phyloP scores from a whole-genome alignment of 2,329 filamentous ascomycete genomes.

The Botryotinia globosa region DNA sequence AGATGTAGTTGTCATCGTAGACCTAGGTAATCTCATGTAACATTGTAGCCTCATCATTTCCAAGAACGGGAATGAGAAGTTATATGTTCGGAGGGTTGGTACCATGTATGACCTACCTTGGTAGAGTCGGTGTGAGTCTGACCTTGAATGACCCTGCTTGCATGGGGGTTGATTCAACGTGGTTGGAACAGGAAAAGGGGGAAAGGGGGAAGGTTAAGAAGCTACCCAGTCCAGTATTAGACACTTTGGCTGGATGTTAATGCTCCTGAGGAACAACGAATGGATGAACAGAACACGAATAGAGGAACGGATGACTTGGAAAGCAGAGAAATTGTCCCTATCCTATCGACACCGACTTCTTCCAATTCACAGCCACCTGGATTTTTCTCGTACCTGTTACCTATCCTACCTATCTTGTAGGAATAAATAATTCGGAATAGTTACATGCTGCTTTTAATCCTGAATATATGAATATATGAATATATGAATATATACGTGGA shows the following conservation, averaged over 20 bases:
- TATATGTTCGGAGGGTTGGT: not conserved
- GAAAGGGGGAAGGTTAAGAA: not conserved
- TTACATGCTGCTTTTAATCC: conserved; percentile 17
- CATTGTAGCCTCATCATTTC: not conserved
- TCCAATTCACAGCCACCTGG: conserved; percentile 12
- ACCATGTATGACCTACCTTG: not conserved
- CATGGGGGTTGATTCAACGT: not conserved
- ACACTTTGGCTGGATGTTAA: not conserved
- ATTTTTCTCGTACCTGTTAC: not conserved
- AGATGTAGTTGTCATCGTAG: not conserved
- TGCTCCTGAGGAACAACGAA: not conserved
- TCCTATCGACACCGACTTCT: conserved; percentile 13
- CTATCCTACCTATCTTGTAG: not conserved
- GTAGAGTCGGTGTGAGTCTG: conserved; percentile 17
- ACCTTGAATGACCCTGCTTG: not conserved
- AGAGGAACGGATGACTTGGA: not conserved
- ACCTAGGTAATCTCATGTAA: not conserved
- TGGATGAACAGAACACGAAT: not conserved
- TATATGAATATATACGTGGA: not conserved
- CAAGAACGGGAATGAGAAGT: not conserved
- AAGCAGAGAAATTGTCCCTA: not conserved
- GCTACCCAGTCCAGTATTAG: not conserved
- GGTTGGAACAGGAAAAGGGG: not conserved
- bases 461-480: not conserved
- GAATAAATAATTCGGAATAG: not conserved